Conservation (phyloP, 1,284 basidiomycete species). For the Inonotus obliquus region DNA sequence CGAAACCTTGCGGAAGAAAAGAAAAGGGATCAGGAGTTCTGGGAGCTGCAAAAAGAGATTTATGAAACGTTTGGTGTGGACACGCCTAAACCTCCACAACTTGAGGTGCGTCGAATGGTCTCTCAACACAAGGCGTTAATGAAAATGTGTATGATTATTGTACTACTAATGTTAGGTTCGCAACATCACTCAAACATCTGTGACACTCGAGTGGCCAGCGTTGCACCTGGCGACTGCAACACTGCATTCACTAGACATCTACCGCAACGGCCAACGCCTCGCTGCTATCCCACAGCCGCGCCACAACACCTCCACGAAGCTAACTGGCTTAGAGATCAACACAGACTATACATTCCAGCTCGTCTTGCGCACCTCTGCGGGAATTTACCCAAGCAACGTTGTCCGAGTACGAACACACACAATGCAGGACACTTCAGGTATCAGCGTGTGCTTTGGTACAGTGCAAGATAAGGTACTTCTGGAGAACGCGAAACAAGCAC, state of each 20-base stretch:
- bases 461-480: constrained; percentile 73
- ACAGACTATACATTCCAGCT: constrained; percentile 92
- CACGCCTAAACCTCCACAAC: constrained; percentile 68
- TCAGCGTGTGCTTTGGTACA: constrained; percentile 88
- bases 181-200: constrained; percentile 92
- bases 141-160: background rate
- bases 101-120: constrained; percentile 45
- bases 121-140: background rate
- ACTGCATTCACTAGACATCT: constrained; percentile 84
- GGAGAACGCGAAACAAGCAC: constrained; percentile 72
- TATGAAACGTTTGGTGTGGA: constrained; percentile 66
- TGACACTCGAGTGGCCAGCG: constrained; percentile 87
- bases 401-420: constrained; percentile 85
- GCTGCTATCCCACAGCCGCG: constrained; percentile 79
- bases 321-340: constrained; percentile 84
- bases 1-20: constrained; percentile 82
- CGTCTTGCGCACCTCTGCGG: constrained; percentile 84
- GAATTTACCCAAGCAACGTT: constrained; percentile 80
- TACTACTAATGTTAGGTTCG: constrained; percentile 53
- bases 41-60: constrained; percentile 77
- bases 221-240: constrained; percentile 83
- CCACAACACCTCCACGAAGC: constrained; percentile 83
- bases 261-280: constrained; percentile 83
- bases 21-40: constrained; percentile 75
- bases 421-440: constrained; percentile 90